These are phyloP conservation scores for Arthrobotrys sinensis DNA, from an alignment of 2,329 filamentous ascomycete genomes.

Conservation along the genomic window DNA sequence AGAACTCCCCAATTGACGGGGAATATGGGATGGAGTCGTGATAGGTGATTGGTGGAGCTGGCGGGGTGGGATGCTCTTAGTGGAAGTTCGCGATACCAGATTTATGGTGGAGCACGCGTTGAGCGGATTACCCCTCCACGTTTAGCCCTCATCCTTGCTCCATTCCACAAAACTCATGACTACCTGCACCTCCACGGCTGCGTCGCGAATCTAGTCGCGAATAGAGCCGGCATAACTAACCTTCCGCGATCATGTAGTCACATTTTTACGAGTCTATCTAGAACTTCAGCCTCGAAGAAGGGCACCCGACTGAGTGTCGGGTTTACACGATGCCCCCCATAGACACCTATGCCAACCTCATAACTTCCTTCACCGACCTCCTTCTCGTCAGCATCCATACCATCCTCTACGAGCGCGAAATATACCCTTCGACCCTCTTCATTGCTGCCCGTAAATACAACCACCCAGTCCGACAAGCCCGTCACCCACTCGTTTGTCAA, in stretches of 20 bases:
- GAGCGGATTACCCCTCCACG: conserved; percentile 57
- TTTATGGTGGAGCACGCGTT: conserved; percentile 56
- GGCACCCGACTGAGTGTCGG: not conserved
- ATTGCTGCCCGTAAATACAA: conserved; percentile 85
- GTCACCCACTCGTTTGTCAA: conserved; percentile 86
- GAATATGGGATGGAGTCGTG: conserved; percentile 13
- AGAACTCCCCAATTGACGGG: conserved; percentile 37
- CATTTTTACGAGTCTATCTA: not conserved
- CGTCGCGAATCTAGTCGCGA: not conserved
- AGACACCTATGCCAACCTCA: conserved; percentile 68
- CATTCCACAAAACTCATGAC: conserved; percentile 16
- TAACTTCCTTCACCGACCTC: conserved; percentile 82
- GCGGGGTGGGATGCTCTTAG: conserved; percentile 25
- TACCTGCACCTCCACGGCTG: not conserved
- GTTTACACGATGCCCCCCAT: conserved; percentile 26
- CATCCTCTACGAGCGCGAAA: conserved; percentile 83
- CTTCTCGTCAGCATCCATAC: conserved; percentile 87
- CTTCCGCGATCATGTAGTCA: conserved; percentile 34
- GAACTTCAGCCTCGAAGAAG: not conserved
- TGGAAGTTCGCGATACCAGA: conserved; percentile 42
- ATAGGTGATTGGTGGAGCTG: conserved; percentile 29
- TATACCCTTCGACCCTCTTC: conserved; percentile 86
- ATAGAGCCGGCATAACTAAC: conserved; percentile 12
- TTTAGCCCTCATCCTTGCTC: conserved; percentile 3
- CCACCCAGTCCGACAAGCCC: conserved; percentile 85